Percentiles rank a stretch among this genome's conserved stretches.
phyloP scores from a whole-genome alignment of 179 eudicot species.

The Actinidia chinensis region DNA sequence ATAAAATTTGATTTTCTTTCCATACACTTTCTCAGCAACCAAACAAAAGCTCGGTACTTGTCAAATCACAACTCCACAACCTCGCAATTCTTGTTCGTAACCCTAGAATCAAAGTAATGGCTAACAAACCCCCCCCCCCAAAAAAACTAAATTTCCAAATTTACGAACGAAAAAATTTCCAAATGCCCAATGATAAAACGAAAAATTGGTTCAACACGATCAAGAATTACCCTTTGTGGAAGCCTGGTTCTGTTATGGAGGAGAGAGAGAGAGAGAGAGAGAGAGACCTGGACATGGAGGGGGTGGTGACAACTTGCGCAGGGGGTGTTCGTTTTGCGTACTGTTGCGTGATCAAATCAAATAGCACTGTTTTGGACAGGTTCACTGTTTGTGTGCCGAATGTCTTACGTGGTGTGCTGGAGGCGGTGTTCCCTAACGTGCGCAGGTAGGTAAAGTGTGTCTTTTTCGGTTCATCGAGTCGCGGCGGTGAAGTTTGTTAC shows the following conservation, averaged over 20 bases:
- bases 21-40: background rate
- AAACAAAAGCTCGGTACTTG: background rate
- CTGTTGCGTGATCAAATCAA: slow-evolving; percentile 9
- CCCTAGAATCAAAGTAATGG: background rate
- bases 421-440: background rate
- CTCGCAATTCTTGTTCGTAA: background rate
- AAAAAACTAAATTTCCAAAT: slow-evolving; percentile 5
- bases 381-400: background rate
- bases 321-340: background rate
- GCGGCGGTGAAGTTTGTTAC: background rate
- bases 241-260: background rate
- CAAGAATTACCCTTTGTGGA: background rate
- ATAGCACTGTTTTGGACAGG: slow-evolving; percentile 8
- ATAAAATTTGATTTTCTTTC: background rate
- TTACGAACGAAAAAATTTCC: background rate
- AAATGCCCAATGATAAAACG: background rate
- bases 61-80: background rate
- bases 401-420: slow-evolving; percentile 14
- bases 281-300: background rate
- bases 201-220: background rate
- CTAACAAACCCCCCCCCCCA: too few species aligned
- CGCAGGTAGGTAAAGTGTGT: background rate
- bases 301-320: slow-evolving; percentile 11
- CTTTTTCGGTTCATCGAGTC: background rate
- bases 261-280: background rate